Conservation (phyloP, 345 rosid species). For the Nephelium lappaceum region DNA sequence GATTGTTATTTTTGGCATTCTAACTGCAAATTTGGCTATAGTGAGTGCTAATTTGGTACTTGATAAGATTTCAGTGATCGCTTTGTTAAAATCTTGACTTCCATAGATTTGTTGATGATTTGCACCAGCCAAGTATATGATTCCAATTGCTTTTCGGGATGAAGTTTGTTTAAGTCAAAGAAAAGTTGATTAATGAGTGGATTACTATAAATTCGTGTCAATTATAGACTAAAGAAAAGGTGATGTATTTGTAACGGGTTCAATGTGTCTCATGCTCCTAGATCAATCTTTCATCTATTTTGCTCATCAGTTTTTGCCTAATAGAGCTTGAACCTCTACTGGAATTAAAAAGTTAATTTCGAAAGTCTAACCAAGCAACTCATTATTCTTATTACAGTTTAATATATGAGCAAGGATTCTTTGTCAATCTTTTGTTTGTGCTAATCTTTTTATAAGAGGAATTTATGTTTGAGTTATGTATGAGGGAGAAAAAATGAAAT, state of each 20-base stretch:
- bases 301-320: not conserved
- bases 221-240: too few species aligned
- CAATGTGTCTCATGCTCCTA: not conserved
- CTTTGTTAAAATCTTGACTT: not conserved
- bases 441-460: too few species aligned
- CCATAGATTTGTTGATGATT: not conserved
- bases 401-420: too few species aligned
- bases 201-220: not conserved
- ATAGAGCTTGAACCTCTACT: too few species aligned
- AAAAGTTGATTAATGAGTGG: not conserved
- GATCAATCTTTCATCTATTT: not conserved
- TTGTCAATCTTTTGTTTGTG: too few species aligned
- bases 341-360: too few species aligned
- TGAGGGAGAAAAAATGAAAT: too few species aligned
- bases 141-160: not conserved
- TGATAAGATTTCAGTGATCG: not conserved
- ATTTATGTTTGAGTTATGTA: too few species aligned
- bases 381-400: too few species aligned
- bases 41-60: not conserved
- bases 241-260: not conserved
- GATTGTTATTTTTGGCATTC: too few species aligned
- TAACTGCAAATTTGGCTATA: not conserved
- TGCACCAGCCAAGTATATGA: not conserved
- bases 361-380: too few species aligned
- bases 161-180: not conserved